Conservation (phyloP, 2,329 filamentous ascomycete species). For the Microascus cirrosus region DNA sequence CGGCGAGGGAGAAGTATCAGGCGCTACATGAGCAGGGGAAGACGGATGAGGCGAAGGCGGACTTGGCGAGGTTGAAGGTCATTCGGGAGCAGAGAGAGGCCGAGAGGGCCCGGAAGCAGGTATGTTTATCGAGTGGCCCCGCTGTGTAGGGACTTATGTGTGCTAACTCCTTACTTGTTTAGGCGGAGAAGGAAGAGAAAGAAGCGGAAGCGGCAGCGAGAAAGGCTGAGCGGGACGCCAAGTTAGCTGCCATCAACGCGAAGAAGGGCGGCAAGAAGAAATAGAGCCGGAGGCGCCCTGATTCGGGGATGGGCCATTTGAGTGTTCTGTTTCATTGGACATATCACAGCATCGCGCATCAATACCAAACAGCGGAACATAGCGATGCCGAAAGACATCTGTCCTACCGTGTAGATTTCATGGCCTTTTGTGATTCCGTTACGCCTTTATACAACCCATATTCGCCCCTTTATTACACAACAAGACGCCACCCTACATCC, state of each 20-base stretch:
- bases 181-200: slow-evolving; percentile 49
- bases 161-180: not conserved
- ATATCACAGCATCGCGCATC: not conserved
- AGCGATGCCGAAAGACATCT: not conserved
- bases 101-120: slow-evolving; percentile 73
- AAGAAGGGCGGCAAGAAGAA: slow-evolving; percentile 23
- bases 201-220: slow-evolving; percentile 38
- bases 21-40: slow-evolving; percentile 91
- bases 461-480: not conserved
- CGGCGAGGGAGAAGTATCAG: slow-evolving; percentile 82
- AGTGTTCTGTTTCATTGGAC: not conserved
- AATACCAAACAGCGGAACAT: not conserved
- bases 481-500: slow-evolving; percentile 1
- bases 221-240: slow-evolving; percentile 39
- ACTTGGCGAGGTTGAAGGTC: slow-evolving; percentile 70
- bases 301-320: not conserved
- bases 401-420: not conserved
- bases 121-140: slow-evolving; percentile 23
- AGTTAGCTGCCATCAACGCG: slow-evolving; percentile 37
- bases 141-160: not conserved
- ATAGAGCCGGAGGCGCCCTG: not conserved
- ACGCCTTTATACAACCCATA: not conserved
- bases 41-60: slow-evolving; percentile 88
- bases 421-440: not conserved
- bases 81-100: slow-evolving; percentile 80